Evolutionary conservation across 805 yeast genomes (phyloP).

Genomic region (Scheffersomyces amazonensis): DNA sequence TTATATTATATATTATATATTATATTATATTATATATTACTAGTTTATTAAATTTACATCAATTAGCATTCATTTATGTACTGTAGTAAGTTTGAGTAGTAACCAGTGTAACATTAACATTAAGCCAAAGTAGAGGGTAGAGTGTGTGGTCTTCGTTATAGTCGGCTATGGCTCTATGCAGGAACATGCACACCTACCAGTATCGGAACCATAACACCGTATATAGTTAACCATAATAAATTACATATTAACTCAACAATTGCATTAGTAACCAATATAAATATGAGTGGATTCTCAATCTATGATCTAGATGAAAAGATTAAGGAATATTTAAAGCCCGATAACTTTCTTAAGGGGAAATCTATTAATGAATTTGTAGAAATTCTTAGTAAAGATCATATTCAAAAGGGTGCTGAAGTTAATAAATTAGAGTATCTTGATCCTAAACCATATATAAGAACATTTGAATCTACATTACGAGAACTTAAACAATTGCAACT

Average conservation of each 20-base stretch:
- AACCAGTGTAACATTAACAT: too few relatives aligned
- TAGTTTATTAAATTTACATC: too few relatives aligned
- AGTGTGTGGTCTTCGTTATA: too few relatives aligned
- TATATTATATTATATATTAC: not conserved
- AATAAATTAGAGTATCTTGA: slow-evolving; percentile 61
- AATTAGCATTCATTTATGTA: too few relatives aligned
- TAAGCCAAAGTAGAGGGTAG: too few relatives aligned
- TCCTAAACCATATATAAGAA: slow-evolving; percentile 91
- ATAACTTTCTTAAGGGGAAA: slow-evolving; percentile 64
- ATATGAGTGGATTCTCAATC: slow-evolving; percentile 45
- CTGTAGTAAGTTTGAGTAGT: too few relatives aligned
- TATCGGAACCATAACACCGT: too few relatives aligned
- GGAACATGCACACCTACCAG: too few relatives aligned
- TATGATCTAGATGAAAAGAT: slow-evolving; percentile 67
- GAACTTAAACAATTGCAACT: slow-evolving; percentile 63
- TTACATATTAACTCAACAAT: not conserved
- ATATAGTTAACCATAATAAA: too few relatives aligned
- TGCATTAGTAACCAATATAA: too few relatives aligned
- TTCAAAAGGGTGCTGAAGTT: slow-evolving; percentile 47
- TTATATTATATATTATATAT: not conserved
- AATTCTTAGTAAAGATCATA: slow-evolving; percentile 68
- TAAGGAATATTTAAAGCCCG: slow-evolving; percentile 51
- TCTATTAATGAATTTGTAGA: slow-evolving; percentile 81
- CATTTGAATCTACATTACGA: slow-evolving; percentile 81
- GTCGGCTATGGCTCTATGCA: too few relatives aligned